phyloP scores from a whole-genome alignment of 176 grass and related monocot genomes.

The Hordeum marinum region DNA sequence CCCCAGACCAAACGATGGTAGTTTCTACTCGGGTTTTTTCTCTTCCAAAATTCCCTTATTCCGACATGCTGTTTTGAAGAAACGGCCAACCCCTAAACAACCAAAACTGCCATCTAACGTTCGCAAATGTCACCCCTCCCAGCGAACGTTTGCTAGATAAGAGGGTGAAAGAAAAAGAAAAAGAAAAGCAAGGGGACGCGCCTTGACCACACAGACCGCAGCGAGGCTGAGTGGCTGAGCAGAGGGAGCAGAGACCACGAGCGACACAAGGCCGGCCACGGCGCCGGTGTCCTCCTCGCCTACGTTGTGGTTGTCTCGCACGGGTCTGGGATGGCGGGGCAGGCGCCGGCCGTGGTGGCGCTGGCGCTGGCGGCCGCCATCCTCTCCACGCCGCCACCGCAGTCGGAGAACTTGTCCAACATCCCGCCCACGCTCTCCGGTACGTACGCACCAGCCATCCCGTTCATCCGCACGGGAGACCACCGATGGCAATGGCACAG shows the following conservation, averaged over 20 bases:
- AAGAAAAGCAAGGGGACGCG: not conserved
- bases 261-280: not conserved
- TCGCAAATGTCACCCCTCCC: too few relatives aligned
- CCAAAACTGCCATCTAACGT: too few relatives aligned
- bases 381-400: constrained; percentile 34
- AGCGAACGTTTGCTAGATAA: too few relatives aligned
- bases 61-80: too few relatives aligned
- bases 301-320: not conserved
- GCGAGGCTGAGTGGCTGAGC: constrained; percentile 1
- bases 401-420: constrained; percentile 37
- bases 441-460: not conserved
- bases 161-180: too few relatives aligned
- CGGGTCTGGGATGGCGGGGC: not conserved
- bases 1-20: too few relatives aligned
- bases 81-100: too few relatives aligned
- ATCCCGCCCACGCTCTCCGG: constrained; percentile 50
- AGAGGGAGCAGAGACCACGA: not conserved
- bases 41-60: too few relatives aligned
- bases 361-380: constrained; percentile 39
- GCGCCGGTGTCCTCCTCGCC: not conserved
- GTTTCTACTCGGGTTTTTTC: too few relatives aligned
- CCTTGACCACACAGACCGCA: constrained; percentile 2
- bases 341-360: constrained; percentile 18
- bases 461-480: too few relatives aligned
- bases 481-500: too few relatives aligned